Conservation (phyloP, 371 early-diverging fungal species). For the Rhizomucor pusillus region DNA sequence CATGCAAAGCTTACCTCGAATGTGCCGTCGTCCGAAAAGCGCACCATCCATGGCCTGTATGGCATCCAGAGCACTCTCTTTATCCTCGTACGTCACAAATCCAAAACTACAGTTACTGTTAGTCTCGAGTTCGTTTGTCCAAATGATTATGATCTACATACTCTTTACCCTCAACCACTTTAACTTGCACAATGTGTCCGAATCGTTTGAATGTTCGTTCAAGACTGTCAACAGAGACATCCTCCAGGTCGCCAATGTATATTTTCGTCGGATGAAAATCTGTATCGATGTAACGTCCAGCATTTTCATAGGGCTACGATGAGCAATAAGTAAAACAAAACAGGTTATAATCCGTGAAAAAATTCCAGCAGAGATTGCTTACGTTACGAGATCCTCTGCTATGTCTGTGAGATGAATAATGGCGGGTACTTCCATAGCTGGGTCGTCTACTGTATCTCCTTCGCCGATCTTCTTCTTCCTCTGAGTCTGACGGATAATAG, state of each 20-base stretch:
- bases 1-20: conserved; percentile 35
- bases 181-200: conserved; percentile 49
- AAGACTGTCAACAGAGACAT: conserved; percentile 31
- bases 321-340: not conserved
- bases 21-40: conserved; percentile 40
- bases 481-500: conserved; percentile 21
- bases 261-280: conserved; percentile 58
- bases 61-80: conserved; percentile 44
- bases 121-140: not conserved
- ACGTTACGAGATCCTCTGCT: not conserved
- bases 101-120: conserved; percentile 34
- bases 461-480: conserved; percentile 11
- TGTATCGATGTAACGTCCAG: conserved; percentile 57
- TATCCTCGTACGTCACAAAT: conserved; percentile 51
- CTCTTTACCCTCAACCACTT: conserved; percentile 60
- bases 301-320: conserved; percentile 46
- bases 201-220: conserved; percentile 47
- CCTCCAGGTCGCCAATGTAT: conserved; percentile 52
- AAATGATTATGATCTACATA: conserved; percentile 11
- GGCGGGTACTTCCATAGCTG: not conserved
- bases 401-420: conserved; percentile 3
- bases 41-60: conserved; percentile 52
- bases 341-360: not conserved
- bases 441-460: conserved; percentile 1
- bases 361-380: not conserved